Evolutionary conservation across 169 alveolate species (phyloP), one percentile per base, ranked within the genome.

Genomic region (Plasmodium fragile): DNA sequence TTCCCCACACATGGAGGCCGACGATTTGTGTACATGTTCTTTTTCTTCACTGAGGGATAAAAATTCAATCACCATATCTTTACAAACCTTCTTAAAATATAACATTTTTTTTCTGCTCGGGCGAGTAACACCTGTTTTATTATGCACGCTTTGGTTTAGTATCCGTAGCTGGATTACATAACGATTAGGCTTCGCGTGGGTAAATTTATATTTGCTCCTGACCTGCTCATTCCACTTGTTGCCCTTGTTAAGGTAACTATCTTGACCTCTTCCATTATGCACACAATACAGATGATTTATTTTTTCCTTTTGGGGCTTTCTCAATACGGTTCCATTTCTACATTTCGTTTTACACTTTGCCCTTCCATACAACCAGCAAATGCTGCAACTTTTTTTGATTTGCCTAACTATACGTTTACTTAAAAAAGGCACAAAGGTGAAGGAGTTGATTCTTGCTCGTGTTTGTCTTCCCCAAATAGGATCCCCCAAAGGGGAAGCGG

Each of bases 21-120:
- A 18, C 4, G 75, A 18, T 25, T 65, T 65, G 34, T 22, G 13
- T 65, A 25, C 13, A 4, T 25, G 6, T 65, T 65, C 4, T n/a
- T 65, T 4, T 59, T 1, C 41, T 39, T 1, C 36, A 65, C 4
- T 65, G 75, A 65, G 75, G 75, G 34, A 65, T 65, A 65, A 22
- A 65, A 65, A 65, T 65, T 25, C 75, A 65, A 65, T 65, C 75
- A 65, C n/a, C 75, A 25, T 65, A 65, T 65, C 25, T 65, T 65
- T 65, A 65, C 13, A 65, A 18, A 25, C 41, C 5, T 8, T 65
- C n/a, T 65, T 65, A 25, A 28, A 18, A 65, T 28, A 65, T 65
- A 65, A 65, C 30, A 65, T 65, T 18, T 65, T 65, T 25, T 22
- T 28, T 22, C 75, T 6, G 2, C 41, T 18, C 18, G 39, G 75